Percentiles rank a stretch among this genome's conserved stretches.
Conservation (phyloP, 192 early-diverging fungal species). For the Dissophora ornata region DNA sequence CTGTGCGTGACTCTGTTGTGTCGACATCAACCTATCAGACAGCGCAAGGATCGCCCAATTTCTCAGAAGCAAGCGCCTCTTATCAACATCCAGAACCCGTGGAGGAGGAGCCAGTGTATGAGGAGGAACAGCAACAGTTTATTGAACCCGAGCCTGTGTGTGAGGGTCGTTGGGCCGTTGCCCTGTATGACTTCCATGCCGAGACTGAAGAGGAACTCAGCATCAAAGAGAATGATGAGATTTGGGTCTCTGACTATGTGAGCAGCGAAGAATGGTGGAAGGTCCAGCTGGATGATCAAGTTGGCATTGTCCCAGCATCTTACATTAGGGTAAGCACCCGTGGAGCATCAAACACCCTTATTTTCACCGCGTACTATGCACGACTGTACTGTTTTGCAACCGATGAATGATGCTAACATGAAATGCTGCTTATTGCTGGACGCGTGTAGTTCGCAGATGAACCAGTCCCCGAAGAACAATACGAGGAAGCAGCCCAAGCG, state of each 20-base stretch:
- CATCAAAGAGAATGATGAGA: conserved; percentile 83
- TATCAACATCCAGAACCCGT: conserved; percentile 38
- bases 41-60: conserved; percentile 39
- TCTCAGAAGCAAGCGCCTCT: conserved; percentile 13
- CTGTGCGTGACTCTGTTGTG: conserved; percentile 42
- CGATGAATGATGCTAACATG: neutral
- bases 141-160: conserved; percentile 41
- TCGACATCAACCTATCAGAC: conserved; percentile 50
- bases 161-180: conserved; percentile 48
- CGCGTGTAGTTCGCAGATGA: conserved; percentile 34
- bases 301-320: conserved; percentile 88
- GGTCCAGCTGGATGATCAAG: conserved; percentile 70
- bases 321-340: conserved; percentile 71
- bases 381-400: too few species aligned
- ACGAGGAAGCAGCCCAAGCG: conserved; percentile 11
- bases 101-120: conserved; percentile 28
- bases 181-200: conserved; percentile 87
- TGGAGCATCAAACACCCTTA: too few species aligned
- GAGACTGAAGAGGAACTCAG: conserved; percentile 88
- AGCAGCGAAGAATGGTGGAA: conserved; percentile 92
- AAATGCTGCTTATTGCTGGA: too few species aligned
- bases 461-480: conserved; percentile 16
- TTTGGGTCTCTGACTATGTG: conserved; percentile 86
- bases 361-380: too few species aligned
- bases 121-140: conserved; percentile 41